Conservation (phyloP, 2,329 filamentous ascomycete species). For the Sporothrix euskadiensis region DNA sequence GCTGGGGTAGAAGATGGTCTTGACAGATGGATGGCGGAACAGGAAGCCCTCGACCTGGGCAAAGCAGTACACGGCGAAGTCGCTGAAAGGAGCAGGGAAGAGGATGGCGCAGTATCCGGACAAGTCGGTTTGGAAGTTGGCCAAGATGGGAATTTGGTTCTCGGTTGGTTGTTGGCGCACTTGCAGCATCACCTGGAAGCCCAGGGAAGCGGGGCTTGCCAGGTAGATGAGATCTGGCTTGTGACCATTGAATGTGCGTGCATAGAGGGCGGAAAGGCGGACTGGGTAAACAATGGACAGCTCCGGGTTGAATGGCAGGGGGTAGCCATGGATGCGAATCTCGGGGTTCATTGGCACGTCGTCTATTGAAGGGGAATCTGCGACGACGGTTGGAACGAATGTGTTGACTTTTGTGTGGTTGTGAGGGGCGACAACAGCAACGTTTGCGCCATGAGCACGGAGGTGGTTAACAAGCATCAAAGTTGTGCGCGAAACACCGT, state of each 20-base stretch:
- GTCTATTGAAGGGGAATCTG: slow-evolving; percentile 25
- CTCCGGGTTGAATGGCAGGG: slow-evolving; percentile 70
- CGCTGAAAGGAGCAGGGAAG: slow-evolving; percentile 63
- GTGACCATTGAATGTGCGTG: slow-evolving; percentile 55
- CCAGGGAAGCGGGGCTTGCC: slow-evolving; percentile 67
- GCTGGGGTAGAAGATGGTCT: slow-evolving; percentile 69
- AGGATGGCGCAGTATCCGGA: slow-evolving; percentile 68
- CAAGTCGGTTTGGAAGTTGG: slow-evolving; percentile 73
- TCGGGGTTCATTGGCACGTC: slow-evolving; percentile 44
- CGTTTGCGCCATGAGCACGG: slow-evolving; percentile 61
- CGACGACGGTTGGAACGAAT: slow-evolving; percentile 49
- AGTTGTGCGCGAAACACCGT: slow-evolving; percentile 71
- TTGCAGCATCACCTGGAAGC: slow-evolving; percentile 71
- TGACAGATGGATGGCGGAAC: slow-evolving; percentile 61
- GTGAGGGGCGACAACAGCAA: slow-evolving; percentile 66
- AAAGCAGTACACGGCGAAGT: slow-evolving; percentile 62
- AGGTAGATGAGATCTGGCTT: slow-evolving; percentile 68
- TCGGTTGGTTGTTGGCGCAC: slow-evolving; percentile 58
- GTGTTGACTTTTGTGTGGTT: slow-evolving; percentile 57
- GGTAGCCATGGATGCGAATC: slow-evolving; percentile 63
- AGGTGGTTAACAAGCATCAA: slow-evolving; percentile 68
- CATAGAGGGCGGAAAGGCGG: slow-evolving; percentile 61
- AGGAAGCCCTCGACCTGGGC: slow-evolving; percentile 65
- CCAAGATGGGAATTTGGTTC: slow-evolving; percentile 59
- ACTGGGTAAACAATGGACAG: slow-evolving; percentile 70